Evolutionary conservation across 208 protist species (phyloP), one percentile per base, ranked within the genome.

Genomic region (Wallacemonas sp.): DNA sequence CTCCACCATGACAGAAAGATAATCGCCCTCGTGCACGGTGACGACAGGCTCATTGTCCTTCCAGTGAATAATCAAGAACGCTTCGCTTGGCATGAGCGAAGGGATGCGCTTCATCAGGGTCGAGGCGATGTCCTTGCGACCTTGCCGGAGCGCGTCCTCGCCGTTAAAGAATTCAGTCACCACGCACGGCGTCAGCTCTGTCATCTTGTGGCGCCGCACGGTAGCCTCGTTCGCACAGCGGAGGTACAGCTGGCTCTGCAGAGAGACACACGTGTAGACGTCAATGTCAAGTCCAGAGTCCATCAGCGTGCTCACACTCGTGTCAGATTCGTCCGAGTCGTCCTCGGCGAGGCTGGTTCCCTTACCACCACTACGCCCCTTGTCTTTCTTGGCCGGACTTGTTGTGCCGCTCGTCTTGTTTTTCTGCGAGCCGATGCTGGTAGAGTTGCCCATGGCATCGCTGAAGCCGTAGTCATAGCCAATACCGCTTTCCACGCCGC

Each of bases 221-320:
- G 70, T 82, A 14, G 72, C 68, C 51, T 86, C 80, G 68, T 80
- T 69, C 46, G 72, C 76, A 56, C 80, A 86, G 17, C 76, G 70
- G 38, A 82, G 46, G 65, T 86, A 86, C 17, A 86, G 59, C 76
- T 82, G 80, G 28, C 33, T 54, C 66, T 81, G 75, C 41, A 60
- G 71, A 17, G 67, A 80, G 39, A 82, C 62, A 59, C 76, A 86
- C 11, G 80, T 82, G 80, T 82, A 86, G 21, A 75, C 72, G 61
- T 86, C 80, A 60, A 86, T 74, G 66, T 78, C 54, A 24, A 66
- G 61, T 38, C 70, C 64, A 5, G 66, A 66, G 2, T 79, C 71
- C 44, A 85, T 46, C 45, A 85, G 46, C 42, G 66, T 75, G 64
- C 79, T 85, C 51, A 49, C 68, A 27, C 38, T 66, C 12, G 24